These are phyloP conservation scores for Neofusicoccum sp. DNA, from an alignment of 2,329 filamentous ascomycete genomes.

Conservation along the genomic window DNA sequence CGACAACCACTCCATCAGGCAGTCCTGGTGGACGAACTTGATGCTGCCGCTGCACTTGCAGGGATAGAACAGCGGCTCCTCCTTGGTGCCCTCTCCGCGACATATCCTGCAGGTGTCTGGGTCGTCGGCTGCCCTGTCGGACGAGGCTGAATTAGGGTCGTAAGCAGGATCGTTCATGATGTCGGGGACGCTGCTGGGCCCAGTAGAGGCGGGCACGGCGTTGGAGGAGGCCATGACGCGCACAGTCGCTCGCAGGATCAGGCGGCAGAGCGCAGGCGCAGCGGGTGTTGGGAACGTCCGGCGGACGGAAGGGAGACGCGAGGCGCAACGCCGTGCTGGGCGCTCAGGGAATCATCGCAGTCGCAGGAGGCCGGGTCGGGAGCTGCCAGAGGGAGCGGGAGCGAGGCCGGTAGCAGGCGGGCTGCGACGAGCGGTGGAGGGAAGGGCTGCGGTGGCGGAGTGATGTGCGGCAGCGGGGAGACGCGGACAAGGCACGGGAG, in stretches of 20 bases:
- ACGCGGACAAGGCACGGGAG: neutral
- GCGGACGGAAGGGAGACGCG: neutral
- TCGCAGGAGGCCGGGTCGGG: neutral
- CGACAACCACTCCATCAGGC: slow-evolving; percentile 97
- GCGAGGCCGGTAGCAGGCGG: neutral
- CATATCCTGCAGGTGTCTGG: slow-evolving; percentile 96
- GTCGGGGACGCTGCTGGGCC: slow-evolving; percentile 35
- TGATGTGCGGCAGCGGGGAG: neutral
- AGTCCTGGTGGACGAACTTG: slow-evolving; percentile 97
- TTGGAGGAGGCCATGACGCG: slow-evolving; percentile 14
- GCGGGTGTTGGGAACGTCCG: neutral
- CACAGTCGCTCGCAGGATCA: neutral
- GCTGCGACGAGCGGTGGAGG: neutral
- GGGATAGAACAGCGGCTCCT: slow-evolving; percentile 92
- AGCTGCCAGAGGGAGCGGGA: neutral
- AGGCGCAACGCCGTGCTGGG: slow-evolving; percentile 8
- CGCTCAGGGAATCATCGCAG: slow-evolving; percentile 19
- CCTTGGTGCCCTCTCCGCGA: slow-evolving; percentile 77
- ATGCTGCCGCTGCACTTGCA: slow-evolving; percentile 99
- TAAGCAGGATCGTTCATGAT: slow-evolving; percentile 61
- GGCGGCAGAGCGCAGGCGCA: neutral
- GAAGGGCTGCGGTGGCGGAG: neutral
- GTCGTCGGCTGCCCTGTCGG: slow-evolving; percentile 49
- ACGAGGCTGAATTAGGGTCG: slow-evolving; percentile 40
- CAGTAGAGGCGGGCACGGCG: neutral